Conservation (phyloP, 257 asterid species). For the Sherardia arvensis region DNA sequence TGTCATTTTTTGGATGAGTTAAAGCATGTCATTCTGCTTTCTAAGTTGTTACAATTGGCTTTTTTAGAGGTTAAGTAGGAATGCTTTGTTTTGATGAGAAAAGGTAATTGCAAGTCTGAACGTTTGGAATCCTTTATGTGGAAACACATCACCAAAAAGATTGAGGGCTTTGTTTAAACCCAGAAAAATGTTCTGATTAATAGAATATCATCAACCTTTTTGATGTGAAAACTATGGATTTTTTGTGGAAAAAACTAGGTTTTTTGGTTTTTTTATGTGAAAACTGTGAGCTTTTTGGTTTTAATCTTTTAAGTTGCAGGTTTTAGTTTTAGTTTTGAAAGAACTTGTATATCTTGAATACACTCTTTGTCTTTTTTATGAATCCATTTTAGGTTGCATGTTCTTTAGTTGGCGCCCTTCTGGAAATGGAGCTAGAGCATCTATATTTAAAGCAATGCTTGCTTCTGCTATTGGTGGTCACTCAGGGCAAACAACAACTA, state of each 20-base stretch:
- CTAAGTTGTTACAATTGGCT: neutral
- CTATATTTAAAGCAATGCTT: too few species aligned
- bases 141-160: slow-evolving; percentile 12
- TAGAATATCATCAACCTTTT: slow-evolving; percentile 2
- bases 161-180: neutral
- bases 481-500: too few species aligned
- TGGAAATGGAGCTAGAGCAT: too few species aligned
- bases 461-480: too few species aligned
- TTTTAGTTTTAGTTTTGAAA: too few species aligned
- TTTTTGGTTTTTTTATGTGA: too few species aligned
- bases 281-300: too few species aligned
- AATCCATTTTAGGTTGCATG: too few species aligned
- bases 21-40: neutral
- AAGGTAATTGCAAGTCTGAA: neutral
- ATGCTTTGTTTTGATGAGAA: neutral
- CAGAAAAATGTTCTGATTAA: neutral
- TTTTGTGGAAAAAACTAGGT: neutral
- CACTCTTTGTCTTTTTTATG: too few species aligned
- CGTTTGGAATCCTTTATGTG: neutral
- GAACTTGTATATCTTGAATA: too few species aligned
- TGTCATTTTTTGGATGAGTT: neutral
- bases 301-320: too few species aligned
- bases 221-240: neutral
- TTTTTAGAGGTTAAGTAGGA: neutral
- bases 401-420: too few species aligned